A percentile compares a stretch with the other conserved stretches of the same genome.
Conservation (phyloP, 176 grass and related monocot species). For the Urochloa ruziziensis region DNA sequence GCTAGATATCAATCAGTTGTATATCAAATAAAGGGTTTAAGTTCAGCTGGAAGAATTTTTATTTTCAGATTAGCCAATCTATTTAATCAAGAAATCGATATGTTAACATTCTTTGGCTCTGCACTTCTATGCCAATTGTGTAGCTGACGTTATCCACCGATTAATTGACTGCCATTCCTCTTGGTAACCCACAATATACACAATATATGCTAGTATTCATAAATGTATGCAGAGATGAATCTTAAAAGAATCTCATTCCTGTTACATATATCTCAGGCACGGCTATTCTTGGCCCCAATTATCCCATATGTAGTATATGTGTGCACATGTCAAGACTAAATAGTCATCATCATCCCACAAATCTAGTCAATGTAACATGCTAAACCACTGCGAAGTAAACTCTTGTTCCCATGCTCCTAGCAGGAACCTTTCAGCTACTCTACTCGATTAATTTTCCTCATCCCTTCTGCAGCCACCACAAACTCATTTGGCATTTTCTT, state of each 20-base stretch:
- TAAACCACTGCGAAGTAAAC: neutral
- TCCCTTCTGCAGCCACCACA: neutral
- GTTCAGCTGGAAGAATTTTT: constrained; percentile 10
- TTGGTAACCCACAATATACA: neutral
- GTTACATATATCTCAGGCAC: neutral
- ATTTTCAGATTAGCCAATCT: neutral
- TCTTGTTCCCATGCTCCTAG: neutral
- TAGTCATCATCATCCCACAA: neutral
- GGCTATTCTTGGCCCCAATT: neutral
- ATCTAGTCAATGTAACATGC: neutral
- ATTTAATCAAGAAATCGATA: neutral
- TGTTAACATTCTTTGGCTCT: constrained; percentile 4
- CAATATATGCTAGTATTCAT: neutral
- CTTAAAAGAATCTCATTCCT: neutral
- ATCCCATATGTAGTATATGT: neutral
- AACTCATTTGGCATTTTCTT: neutral
- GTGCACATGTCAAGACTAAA: neutral
- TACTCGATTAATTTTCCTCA: neutral
- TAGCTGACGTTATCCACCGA: neutral
- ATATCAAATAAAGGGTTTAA: neutral
- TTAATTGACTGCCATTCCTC: neutral
- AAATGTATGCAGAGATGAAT: neutral
- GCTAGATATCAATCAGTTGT: neutral
- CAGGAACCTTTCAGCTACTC: neutral
- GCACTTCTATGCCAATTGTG: neutral